Percentiles rank a stretch among this genome's conserved stretches.
phyloP scores from a whole-genome alignment of 331 rosid species.

The Acacia concinna region DNA sequence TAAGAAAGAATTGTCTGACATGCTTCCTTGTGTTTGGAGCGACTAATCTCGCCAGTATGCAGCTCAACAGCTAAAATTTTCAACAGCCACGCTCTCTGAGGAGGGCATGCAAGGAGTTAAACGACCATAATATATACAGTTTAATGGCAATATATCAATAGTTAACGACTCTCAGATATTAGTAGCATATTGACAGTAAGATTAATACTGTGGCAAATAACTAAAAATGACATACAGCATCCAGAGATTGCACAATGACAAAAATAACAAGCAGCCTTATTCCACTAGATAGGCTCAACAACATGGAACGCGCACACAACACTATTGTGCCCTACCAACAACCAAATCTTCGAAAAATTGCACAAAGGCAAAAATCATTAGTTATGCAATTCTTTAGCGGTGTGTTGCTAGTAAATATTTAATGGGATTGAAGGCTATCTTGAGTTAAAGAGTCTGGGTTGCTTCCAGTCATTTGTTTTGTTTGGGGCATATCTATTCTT shows the following conservation, averaged over 20 bases:
- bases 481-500: neutral
- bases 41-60: constrained; percentile 75
- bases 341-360: neutral
- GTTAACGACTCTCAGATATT: neutral
- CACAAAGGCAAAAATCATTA: neutral
- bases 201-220: neutral
- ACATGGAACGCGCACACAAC: neutral
- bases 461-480: neutral
- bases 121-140: constrained; percentile 17
- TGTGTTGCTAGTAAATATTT: neutral
- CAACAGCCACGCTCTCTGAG: constrained; percentile 90
- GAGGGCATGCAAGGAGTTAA: constrained; percentile 30
- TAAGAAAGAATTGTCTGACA: constrained; percentile 71
- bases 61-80: constrained; percentile 84
- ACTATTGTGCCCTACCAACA: neutral
- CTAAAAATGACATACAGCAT: neutral
- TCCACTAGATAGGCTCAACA: neutral
- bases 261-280: neutral
- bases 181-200: neutral
- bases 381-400: neutral
- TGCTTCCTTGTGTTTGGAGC: constrained; percentile 67
- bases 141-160: neutral
- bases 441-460: neutral
- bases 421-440: neutral
- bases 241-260: neutral